These are phyloP conservation scores for Plasmodium cynomolgi DNA, from an alignment of 169 alveolate genomes.

Conservation along the genomic window DNA sequence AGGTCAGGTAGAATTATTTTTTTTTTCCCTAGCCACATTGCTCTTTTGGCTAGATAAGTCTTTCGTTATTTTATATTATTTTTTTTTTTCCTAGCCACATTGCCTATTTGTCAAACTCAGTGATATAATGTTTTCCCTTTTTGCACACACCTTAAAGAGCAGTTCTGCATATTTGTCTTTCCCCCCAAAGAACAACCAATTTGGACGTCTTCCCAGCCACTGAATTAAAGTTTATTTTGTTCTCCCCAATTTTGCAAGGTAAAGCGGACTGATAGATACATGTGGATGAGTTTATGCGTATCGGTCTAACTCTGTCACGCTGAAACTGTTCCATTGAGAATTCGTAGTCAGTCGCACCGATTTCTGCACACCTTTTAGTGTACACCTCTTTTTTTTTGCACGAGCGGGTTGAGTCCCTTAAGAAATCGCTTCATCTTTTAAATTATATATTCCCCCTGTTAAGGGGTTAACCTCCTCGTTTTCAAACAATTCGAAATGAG, in stretches of 20 bases:
- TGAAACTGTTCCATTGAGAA: neutral
- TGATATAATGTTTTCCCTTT: neutral
- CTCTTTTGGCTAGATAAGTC: neutral
- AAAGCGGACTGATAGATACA: neutral
- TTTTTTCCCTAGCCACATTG: neutral
- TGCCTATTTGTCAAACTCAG: neutral
- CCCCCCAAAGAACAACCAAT: neutral
- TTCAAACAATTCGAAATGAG: neutral
- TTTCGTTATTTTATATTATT: neutral
- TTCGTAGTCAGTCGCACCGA: neutral
- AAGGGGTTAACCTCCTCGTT: neutral
- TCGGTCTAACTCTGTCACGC: neutral
- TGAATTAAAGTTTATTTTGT: neutral
- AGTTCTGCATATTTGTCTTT: neutral
- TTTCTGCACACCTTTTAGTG: neutral
- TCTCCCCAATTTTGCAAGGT: neutral
- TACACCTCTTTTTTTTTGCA: neutral
- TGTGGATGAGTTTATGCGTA: neutral
- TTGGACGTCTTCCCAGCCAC: neutral
- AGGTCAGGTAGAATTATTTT: neutral
- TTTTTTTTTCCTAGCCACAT: slow-evolving; percentile 3
- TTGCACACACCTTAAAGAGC: neutral
- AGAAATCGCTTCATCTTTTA: neutral
- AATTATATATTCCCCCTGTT: neutral
- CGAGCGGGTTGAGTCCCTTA: neutral